These are phyloP conservation scores for Margaritispora aquatica DNA, from an alignment of 495 filamentous ascomycete genomes.

Conservation along the genomic window DNA sequence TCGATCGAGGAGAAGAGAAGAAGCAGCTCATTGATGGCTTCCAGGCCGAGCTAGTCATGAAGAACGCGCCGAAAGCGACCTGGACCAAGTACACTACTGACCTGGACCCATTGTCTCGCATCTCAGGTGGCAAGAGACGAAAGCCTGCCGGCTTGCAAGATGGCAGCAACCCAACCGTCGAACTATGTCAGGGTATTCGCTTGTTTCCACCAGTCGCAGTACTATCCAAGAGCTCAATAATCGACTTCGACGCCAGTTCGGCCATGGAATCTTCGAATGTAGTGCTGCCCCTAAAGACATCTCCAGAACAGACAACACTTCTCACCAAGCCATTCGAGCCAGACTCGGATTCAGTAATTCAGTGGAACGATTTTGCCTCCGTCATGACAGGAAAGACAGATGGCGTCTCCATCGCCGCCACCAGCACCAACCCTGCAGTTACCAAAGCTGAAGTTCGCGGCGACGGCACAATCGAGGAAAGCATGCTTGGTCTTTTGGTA, in stretches of 20 bases:
- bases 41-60: background rate
- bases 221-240: background rate
- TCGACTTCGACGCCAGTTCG: background rate
- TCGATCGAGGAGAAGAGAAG: background rate
- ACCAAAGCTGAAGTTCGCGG: background rate
- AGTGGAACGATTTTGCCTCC: background rate
- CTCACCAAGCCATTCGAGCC: background rate
- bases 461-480: background rate
- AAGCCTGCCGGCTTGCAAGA: background rate
- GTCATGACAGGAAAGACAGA: background rate
- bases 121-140: background rate
- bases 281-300: background rate
- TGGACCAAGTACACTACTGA: background rate
- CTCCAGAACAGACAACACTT: background rate
- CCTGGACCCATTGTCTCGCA: background rate
- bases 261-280: background rate
- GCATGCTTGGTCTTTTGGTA: background rate
- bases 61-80: background rate
- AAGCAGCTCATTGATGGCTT: background rate
- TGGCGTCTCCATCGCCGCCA: background rate
- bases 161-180: background rate
- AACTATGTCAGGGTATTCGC: background rate
- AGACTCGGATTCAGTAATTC: background rate
- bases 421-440: background rate
- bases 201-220: background rate